phyloP scores from a whole-genome alignment of 2,329 filamentous ascomycete genomes.

The Phaeosphaeria sp. region DNA sequence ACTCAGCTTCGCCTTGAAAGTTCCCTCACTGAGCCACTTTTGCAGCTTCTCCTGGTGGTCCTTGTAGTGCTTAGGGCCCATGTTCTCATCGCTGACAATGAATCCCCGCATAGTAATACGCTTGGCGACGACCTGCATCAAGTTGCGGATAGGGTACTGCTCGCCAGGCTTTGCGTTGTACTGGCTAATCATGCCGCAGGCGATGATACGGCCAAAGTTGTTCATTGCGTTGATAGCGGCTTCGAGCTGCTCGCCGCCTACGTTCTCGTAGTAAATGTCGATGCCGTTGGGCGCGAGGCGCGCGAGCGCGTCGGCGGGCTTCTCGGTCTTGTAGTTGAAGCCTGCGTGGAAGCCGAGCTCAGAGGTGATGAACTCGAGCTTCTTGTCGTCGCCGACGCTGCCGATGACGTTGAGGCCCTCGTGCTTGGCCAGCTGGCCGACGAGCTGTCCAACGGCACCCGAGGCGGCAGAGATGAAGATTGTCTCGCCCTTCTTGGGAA shows the following conservation, averaged over 20 bases:
- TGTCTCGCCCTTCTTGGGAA: slow-evolving; percentile 78
- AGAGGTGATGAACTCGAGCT: slow-evolving; percentile 75
- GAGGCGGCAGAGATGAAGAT: slow-evolving; percentile 83
- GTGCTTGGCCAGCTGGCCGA: slow-evolving; percentile 83
- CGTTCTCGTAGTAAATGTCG: slow-evolving; percentile 85
- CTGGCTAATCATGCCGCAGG: slow-evolving; percentile 72
- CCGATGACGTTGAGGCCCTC: slow-evolving; percentile 82
- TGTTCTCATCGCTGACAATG: slow-evolving; percentile 70
- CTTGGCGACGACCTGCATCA: slow-evolving; percentile 71
- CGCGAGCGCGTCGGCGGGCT: slow-evolving; percentile 68
- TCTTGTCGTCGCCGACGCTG: slow-evolving; percentile 79
- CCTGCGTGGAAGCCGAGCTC: slow-evolving; percentile 74
- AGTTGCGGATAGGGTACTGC: slow-evolving; percentile 70
- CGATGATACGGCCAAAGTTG: slow-evolving; percentile 67
- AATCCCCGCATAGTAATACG: slow-evolving; percentile 77
- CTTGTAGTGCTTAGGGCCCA: slow-evolving; percentile 69
- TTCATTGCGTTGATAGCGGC: slow-evolving; percentile 71
- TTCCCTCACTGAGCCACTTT: slow-evolving; percentile 78
- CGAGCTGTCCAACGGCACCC: slow-evolving; percentile 81
- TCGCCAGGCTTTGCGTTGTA: slow-evolving; percentile 71
- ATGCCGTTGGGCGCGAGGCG: slow-evolving; percentile 78
- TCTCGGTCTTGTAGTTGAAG: slow-evolving; percentile 91
- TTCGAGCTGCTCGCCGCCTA: slow-evolving; percentile 76
- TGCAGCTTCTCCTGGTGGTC: slow-evolving; percentile 79
- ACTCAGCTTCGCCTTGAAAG: slow-evolving; percentile 72